Evolutionary conservation across 441 rosid species (phyloP).

Genomic region (Pelargonium citronellum): DNA sequence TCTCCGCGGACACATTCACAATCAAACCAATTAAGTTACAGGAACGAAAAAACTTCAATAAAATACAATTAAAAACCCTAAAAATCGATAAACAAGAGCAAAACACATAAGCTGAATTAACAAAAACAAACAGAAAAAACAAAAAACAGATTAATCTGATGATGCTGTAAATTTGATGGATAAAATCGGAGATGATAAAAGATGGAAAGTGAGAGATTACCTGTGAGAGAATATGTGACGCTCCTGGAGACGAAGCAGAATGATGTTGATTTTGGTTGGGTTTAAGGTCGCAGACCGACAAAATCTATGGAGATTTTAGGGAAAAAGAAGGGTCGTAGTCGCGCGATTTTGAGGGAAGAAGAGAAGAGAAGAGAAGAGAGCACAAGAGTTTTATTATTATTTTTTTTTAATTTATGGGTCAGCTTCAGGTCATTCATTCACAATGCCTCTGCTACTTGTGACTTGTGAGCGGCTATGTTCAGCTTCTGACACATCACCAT

Average conservation of each 20-base stretch:
- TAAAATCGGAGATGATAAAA: no score
- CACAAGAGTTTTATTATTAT: not conserved
- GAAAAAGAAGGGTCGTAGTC: conserved; percentile 2
- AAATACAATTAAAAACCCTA: not conserved
- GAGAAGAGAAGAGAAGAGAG: not conserved
- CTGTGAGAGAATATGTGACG: conserved; percentile 7
- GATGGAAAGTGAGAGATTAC: conserved; percentile 7
- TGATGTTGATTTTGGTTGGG: not conserved
- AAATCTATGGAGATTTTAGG: not conserved
- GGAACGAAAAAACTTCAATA: not conserved
- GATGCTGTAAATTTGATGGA: not conserved
- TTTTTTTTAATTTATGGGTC: not conserved
- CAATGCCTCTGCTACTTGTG: not conserved
- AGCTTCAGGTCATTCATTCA: not conserved
- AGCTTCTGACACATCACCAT: conserved; percentile 2
- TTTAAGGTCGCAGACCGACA: not conserved
- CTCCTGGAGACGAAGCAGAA: conserved; percentile 6
- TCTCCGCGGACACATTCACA: not conserved
- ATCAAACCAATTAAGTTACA: not conserved
- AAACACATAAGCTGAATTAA: not conserved
- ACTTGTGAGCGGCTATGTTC: not conserved
- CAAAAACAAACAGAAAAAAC: not conserved
- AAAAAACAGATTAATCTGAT: not conserved
- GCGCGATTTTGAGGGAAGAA: conserved; percentile 9
- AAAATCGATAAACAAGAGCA: not conserved